Conservation (phyloP, 2,329 filamentous ascomycete species). For the Aspergillus sp. region DNA sequence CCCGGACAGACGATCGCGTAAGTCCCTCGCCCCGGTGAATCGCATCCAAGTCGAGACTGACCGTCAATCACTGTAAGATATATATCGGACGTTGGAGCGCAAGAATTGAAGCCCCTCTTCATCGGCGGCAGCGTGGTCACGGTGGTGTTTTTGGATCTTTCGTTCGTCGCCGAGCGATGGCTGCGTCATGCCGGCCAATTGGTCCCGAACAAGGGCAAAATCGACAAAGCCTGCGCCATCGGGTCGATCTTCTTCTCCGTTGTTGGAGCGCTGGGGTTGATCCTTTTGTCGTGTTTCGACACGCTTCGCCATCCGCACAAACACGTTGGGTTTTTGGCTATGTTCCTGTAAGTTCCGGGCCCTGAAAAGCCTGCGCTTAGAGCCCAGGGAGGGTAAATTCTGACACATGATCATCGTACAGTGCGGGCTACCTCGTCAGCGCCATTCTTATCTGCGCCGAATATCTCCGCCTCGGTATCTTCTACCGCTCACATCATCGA, state of each 20-base stretch:
- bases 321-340: conserved; percentile 73
- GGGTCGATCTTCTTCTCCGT: conserved; percentile 61
- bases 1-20: conserved; percentile 55
- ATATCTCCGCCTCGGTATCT: conserved; percentile 80
- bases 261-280: conserved; percentile 74
- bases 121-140: conserved; percentile 62
- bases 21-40: conserved; percentile 14
- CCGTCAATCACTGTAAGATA: conserved; percentile 28
- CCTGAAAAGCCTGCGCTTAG: background rate
- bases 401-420: conserved; percentile 11
- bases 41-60: background rate
- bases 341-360: conserved; percentile 65
- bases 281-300: conserved; percentile 83
- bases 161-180: conserved; percentile 80
- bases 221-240: conserved; percentile 41
- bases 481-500: conserved; percentile 68
- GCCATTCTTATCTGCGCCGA: conserved; percentile 89
- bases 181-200: conserved; percentile 79
- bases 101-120: conserved; percentile 61
- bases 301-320: conserved; percentile 64
- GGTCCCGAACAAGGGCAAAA: conserved; percentile 62
- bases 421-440: conserved; percentile 74
- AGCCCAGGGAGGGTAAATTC: background rate
- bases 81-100: conserved; percentile 58
- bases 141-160: conserved; percentile 75